Evolutionary conservation across 371 early-diverging fungal species (phyloP).

Genomic region (Lichtheimia corymbifera): DNA sequence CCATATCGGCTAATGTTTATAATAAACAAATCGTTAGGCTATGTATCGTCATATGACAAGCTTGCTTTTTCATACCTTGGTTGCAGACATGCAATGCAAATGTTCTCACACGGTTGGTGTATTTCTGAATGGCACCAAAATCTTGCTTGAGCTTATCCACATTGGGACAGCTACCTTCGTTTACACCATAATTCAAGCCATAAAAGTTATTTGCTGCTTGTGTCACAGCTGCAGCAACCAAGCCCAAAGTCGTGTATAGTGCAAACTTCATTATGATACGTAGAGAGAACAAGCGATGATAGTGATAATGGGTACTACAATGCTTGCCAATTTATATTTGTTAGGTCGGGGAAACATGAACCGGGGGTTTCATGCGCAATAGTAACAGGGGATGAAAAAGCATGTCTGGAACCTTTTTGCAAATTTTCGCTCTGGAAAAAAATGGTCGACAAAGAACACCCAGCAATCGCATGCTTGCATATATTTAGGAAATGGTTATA

Average conservation of each 20-base stretch:
- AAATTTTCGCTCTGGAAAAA: too few relatives aligned
- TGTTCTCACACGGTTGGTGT: slow-evolving; percentile 58
- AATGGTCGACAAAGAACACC: too few relatives aligned
- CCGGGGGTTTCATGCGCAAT: too few relatives aligned
- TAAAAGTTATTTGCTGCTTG: slow-evolving; percentile 29
- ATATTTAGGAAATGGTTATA: too few relatives aligned
- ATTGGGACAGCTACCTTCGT: slow-evolving; percentile 53
- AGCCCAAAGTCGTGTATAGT: neutral
- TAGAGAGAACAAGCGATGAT: too few relatives aligned
- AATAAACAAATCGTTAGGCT: neutral
- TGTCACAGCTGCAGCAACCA: neutral
- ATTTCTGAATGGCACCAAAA: slow-evolving; percentile 41
- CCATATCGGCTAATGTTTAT: slow-evolving; percentile 25
- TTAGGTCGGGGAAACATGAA: too few relatives aligned
- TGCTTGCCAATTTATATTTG: too few relatives aligned
- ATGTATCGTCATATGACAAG: neutral
- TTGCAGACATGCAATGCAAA: slow-evolving; percentile 58
- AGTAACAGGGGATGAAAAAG: too few relatives aligned
- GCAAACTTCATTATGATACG: slow-evolving; percentile 5
- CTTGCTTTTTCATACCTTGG: slow-evolving; percentile 39
- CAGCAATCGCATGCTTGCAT: too few relatives aligned
- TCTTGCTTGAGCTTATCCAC: slow-evolving; percentile 49
- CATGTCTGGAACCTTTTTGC: too few relatives aligned
- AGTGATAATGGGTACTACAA: too few relatives aligned
- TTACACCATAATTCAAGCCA: slow-evolving; percentile 61